Conservation (phyloP, 2,329 filamentous ascomycete species). For the Fusarium sambucinum region DNA sequence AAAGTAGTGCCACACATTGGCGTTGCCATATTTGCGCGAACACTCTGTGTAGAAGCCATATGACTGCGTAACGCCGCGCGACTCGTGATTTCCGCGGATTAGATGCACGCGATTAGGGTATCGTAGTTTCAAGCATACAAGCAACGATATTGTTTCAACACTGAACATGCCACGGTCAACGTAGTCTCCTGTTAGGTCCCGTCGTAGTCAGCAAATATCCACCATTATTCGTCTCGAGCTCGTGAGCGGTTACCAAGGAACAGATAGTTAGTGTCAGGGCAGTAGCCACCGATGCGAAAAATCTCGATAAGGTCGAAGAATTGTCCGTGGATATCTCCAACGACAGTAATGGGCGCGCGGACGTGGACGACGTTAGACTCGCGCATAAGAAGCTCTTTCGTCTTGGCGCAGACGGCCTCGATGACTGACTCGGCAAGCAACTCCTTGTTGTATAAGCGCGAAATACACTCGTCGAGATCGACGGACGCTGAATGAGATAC, state of each 20-base stretch:
- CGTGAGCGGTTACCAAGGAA: constrained; percentile 78
- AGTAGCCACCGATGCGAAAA: constrained; percentile 97
- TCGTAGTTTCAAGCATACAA: constrained; percentile 96
- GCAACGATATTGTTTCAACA: constrained; percentile 97
- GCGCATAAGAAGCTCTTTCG: constrained; percentile 98
- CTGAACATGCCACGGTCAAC: constrained; percentile 98
- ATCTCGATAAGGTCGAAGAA: constrained; percentile 99
- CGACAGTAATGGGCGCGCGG: constrained; percentile 92
- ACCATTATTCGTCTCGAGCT: neutral
- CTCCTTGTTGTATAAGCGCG: constrained; percentile 95
- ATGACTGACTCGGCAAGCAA: constrained; percentile 97
- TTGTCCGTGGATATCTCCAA: constrained; percentile 98
- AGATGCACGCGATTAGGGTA: constrained; percentile 96
- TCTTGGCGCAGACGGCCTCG: constrained; percentile 99
- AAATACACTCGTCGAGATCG: constrained; percentile 98
- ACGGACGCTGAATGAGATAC: constrained; percentile 76
- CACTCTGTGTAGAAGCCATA: constrained; percentile 99
- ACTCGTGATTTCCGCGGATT: constrained; percentile 98
- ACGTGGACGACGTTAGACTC: constrained; percentile 99
- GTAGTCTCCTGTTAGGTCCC: constrained; percentile 78
- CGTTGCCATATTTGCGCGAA: constrained; percentile 96
- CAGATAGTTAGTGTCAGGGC: constrained; percentile 97
- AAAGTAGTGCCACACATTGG: constrained; percentile 99
- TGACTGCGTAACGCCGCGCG: constrained; percentile 95
- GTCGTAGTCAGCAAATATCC: constrained; percentile 22